These are phyloP conservation scores for Phytomonas serpens DNA, from an alignment of 208 protist species.

Conservation along the genomic window DNA sequence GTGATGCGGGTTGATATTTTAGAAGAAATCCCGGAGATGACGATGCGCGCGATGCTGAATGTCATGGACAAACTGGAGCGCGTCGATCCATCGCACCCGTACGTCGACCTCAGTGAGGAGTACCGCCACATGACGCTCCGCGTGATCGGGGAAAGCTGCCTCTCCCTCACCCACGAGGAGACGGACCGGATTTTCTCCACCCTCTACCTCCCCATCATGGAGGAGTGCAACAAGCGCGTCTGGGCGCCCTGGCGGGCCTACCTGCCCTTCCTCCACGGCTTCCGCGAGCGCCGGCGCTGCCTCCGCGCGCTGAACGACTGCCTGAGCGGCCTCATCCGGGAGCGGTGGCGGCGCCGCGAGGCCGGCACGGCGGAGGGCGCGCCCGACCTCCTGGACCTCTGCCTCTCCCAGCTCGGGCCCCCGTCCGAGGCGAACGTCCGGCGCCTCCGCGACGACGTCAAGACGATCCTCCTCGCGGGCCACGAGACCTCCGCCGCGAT, in stretches of 20 bases:
- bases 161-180: slow-evolving; percentile 76
- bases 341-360: slow-evolving; percentile 49
- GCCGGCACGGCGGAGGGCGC: not conserved
- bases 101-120: slow-evolving; percentile 81
- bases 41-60: slow-evolving; percentile 45
- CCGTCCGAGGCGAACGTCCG: slow-evolving; percentile 39
- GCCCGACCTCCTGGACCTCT: slow-evolving; percentile 68
- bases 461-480: slow-evolving; percentile 85
- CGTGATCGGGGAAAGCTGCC: slow-evolving; percentile 77
- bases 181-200: slow-evolving; percentile 82
- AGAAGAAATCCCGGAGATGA: slow-evolving; percentile 72
- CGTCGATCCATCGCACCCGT: slow-evolving; percentile 15
- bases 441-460: slow-evolving; percentile 82
- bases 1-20: slow-evolving; percentile 84
- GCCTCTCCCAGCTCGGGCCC: slow-evolving; percentile 73
- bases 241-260: slow-evolving; percentile 85
- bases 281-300: slow-evolving; percentile 51
- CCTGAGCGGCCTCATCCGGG: slow-evolving; percentile 62
- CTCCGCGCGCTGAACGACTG: slow-evolving; percentile 65
- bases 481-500: slow-evolving; percentile 87
- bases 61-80: slow-evolving; percentile 54
- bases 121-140: slow-evolving; percentile 88
- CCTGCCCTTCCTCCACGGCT: slow-evolving; percentile 72
- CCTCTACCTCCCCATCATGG: slow-evolving; percentile 86
- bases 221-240: slow-evolving; percentile 84